Conservation (phyloP, 2,329 filamentous ascomycete species). For the Zopfia rhizophila region DNA sequence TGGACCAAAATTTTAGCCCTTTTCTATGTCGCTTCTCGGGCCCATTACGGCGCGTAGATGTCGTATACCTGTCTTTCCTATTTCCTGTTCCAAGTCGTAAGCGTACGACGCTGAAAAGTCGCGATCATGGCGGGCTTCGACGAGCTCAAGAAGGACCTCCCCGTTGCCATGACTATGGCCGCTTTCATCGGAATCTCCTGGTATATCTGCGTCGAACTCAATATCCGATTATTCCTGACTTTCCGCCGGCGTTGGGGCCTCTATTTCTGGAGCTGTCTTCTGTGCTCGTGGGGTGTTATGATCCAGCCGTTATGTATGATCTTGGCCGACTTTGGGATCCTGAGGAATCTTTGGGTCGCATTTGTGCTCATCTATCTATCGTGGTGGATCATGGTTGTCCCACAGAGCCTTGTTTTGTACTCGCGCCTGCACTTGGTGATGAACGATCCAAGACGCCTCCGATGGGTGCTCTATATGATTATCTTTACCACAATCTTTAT, state of each 20-base stretch:
- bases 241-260: constrained; percentile 56
- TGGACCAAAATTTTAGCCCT: no score
- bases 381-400: constrained; percentile 68
- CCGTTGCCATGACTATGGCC: constrained; percentile 29
- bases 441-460: constrained; percentile 55
- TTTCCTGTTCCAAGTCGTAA: no score
- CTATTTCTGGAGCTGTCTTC: constrained; percentile 58
- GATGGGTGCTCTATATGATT: constrained; percentile 64
- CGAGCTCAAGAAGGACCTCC: constrained; percentile 17
- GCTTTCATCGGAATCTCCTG: constrained; percentile 37
- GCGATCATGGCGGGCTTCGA: no score
- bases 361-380: constrained; percentile 61
- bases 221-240: constrained; percentile 54
- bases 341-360: constrained; percentile 51
- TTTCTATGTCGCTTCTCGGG: no score
- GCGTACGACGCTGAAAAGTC: no score
- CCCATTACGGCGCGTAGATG: no score
- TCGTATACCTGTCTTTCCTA: no score
- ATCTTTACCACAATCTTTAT: constrained; percentile 61
- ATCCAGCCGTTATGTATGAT: constrained; percentile 53
- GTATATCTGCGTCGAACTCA: constrained; percentile 54
- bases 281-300: constrained; percentile 46
- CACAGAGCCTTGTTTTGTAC: constrained; percentile 69
- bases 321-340: constrained; percentile 56
- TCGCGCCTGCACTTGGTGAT: constrained; percentile 69